Conservation (phyloP, 2,329 filamentous ascomycete genomes). For the Penicillium sp. region DNA sequence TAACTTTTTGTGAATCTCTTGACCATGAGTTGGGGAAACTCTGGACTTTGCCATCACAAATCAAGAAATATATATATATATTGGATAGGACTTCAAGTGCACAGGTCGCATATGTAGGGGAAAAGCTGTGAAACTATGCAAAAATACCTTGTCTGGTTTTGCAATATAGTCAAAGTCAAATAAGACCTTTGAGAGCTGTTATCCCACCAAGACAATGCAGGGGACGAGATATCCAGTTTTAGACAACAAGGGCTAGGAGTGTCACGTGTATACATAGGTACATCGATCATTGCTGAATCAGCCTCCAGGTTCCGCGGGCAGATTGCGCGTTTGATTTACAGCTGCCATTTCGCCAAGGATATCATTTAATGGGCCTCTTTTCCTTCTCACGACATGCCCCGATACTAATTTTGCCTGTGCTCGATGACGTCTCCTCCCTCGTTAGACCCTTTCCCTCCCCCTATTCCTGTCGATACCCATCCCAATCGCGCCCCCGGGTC, state of each 20-base stretch:
- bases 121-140: too few species aligned
- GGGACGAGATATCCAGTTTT: not conserved
- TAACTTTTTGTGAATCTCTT: too few species aligned
- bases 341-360: conserved; percentile 2
- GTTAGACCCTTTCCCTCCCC: conserved; percentile 42
- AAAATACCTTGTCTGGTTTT: too few species aligned
- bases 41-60: too few species aligned
- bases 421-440: conserved; percentile 37
- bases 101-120: too few species aligned
- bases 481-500: conserved; percentile 42
- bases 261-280: not conserved
- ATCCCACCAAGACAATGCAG: not conserved
- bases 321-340: conserved; percentile 14
- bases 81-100: too few species aligned
- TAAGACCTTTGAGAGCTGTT: not conserved
- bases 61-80: too few species aligned
- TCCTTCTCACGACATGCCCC: conserved; percentile 28
- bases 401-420: conserved; percentile 27
- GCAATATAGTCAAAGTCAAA: too few species aligned
- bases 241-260: not conserved
- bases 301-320: not conserved
- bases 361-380: not conserved
- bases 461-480: conserved; percentile 49
- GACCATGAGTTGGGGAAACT: too few species aligned
- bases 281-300: conserved; percentile 6